These are phyloP conservation scores for Mitragyna speciosa DNA, from an alignment of 257 asterid species.

Conservation along the genomic window DNA sequence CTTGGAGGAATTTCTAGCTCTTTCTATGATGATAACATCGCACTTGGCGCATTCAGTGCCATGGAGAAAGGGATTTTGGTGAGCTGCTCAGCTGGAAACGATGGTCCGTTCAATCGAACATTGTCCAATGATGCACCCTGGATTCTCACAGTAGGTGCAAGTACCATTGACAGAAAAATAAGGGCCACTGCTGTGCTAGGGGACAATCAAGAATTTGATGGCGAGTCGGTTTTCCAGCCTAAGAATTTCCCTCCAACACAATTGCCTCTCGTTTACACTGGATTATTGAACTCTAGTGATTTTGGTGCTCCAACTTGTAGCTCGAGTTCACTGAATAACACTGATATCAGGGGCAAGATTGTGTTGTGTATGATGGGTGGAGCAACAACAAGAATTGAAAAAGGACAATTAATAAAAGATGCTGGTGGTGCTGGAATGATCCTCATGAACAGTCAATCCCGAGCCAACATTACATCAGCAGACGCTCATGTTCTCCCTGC, in stretches of 20 bases:
- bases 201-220: constrained; percentile 7
- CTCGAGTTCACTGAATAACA: not conserved
- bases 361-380: constrained; percentile 15
- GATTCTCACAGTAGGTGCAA: constrained; percentile 29
- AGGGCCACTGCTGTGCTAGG: constrained; percentile 15
- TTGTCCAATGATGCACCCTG: constrained; percentile 23
- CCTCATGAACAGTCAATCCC: not conserved
- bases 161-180: constrained; percentile 15
- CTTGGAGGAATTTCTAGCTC: constrained; percentile 6
- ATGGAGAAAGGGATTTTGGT: constrained; percentile 24
- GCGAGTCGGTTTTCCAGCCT: constrained; percentile 18
- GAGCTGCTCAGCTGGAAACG: constrained; percentile 25
- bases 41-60: constrained; percentile 20
- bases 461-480: not conserved
- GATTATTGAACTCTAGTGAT: not conserved
- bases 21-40: constrained; percentile 23
- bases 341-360: constrained; percentile 15
- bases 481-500: constrained; percentile 20
- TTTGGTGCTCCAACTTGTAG: not conserved
- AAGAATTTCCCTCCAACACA: not conserved
- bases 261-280: constrained; percentile 16
- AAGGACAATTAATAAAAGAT: constrained; percentile 13
- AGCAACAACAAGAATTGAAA: not conserved
- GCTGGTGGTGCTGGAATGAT: constrained; percentile 25
- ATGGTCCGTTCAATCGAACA: not conserved